phyloP scores from a whole-genome alignment of 805 yeast genomes.

The Monosporozyma aquatica region DNA sequence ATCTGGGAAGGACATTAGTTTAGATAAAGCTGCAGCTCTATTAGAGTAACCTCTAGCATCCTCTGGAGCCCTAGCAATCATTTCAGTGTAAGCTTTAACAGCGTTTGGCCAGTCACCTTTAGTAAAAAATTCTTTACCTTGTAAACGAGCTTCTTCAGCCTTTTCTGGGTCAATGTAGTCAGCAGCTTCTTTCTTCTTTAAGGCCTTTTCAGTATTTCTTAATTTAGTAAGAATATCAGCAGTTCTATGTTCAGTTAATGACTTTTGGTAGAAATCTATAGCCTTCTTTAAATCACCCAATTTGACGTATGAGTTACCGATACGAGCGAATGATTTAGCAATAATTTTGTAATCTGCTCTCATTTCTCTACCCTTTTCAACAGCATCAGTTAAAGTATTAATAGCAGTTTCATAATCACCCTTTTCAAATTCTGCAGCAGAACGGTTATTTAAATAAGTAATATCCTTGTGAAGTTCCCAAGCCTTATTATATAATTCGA shows the following conservation, averaged over 20 bases:
- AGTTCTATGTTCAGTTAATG: constrained; percentile 94
- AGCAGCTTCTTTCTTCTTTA: constrained; percentile 68
- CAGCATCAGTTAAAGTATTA: constrained; percentile 68
- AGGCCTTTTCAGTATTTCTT: constrained; percentile 77
- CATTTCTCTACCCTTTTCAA: constrained; percentile 80
- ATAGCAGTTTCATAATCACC: constrained; percentile 85
- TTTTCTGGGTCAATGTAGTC: constrained; percentile 80
- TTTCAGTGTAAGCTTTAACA: constrained; percentile 88
- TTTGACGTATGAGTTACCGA: constrained; percentile 77
- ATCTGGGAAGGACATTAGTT: constrained; percentile 94
- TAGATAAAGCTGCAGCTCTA: constrained; percentile 94
- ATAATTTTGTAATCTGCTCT: constrained; percentile 87
- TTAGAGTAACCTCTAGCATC: constrained; percentile 96
- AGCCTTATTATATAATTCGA: constrained; percentile 75
- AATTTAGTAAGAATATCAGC: constrained; percentile 86
- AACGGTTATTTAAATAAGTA: constrained; percentile 89
- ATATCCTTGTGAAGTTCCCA: constrained; percentile 76
- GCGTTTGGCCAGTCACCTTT: constrained; percentile 96
- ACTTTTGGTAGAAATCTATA: constrained; percentile 70
- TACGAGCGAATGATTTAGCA: constrained; percentile 88
- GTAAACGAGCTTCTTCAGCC: constrained; percentile 90
- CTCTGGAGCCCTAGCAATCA: constrained; percentile 92
- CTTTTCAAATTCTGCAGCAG: constrained; percentile 96
- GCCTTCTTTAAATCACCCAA: constrained; percentile 65
- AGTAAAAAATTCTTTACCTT: constrained; percentile 83